Evolutionary conservation across 225 moss, liverwort and hornwort species (phyloP), one percentile per base, ranked within the genome.

Genomic region (Physcomitrium patens): DNA sequence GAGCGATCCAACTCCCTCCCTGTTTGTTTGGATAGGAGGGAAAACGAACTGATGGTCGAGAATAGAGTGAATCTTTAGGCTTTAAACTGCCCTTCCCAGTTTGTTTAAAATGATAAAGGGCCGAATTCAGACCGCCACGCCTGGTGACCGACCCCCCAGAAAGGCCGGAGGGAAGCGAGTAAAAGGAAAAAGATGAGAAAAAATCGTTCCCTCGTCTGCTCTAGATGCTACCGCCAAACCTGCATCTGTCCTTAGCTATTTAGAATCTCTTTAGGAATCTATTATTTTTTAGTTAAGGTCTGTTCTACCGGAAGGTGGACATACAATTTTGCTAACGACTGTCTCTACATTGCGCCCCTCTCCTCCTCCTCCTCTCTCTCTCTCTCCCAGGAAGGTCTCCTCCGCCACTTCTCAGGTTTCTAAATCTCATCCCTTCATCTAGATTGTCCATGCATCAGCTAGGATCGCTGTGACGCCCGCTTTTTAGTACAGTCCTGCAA

Each of bases 401-500:
- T 37, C 69, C 72, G 24, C 16, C 71, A 26, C 49, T 49, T 52
- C 37, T 42, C 46, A 3, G 68, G 79, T 70, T 77, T 57, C 78
- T 37, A 37, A 65, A 85, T 81, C 81, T 78, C 81, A 81, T 75
- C 85, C 68, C 76, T 81, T 42, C 77, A 76, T 82, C 81, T 72
- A 50, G 26, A 53, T 41, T 44, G 68, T 72, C 78, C 85, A 79
- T 85, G 76, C 81, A 85, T 73, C 81, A 85, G 65, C 69, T 76
- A 63, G 62, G 80, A 71, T 84, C 77, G 54, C 70, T 69, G 60
- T 67, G 66, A 71, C 52, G 68, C 63, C 57, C 69, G 62, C 71
- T 79, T 76, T 68, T 83, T 1, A 55, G 83, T 41, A 68, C 82
- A 70, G 1, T 57, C 75, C 43, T 10, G 19, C 63, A 12, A 69